Conservation (phyloP, 805 yeast genomes). For the Teunomyces atbi region DNA sequence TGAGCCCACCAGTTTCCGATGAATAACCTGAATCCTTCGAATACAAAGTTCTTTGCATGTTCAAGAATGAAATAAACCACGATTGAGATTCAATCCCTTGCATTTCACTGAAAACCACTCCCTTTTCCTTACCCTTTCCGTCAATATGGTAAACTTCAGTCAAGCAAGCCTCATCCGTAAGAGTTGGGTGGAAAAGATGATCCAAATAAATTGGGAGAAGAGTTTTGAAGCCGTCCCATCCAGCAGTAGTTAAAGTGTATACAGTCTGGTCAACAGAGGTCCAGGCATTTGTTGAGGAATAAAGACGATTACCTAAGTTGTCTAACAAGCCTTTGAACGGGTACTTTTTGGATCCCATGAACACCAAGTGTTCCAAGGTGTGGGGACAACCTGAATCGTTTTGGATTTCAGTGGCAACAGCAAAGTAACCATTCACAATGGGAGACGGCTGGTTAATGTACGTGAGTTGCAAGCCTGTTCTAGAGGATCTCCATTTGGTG, state of each 20-base stretch:
- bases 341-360: constrained; percentile 87
- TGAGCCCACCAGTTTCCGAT: constrained; percentile 91
- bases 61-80: constrained; percentile 61
- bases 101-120: constrained; percentile 97
- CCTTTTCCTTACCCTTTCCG: constrained; percentile 86
- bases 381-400: constrained; percentile 94
- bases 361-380: constrained; percentile 88
- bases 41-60: constrained; percentile 57
- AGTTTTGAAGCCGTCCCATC: constrained; percentile 90
- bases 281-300: constrained; percentile 94
- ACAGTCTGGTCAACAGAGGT: constrained; percentile 95
- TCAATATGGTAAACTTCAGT: constrained; percentile 96
- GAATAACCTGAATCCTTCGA: constrained; percentile 72
- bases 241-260: constrained; percentile 87
- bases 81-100: constrained; percentile 84
- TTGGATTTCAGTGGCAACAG: constrained; percentile 88
- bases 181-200: constrained; percentile 78
- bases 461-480: constrained; percentile 82
- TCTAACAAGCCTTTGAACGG: constrained; percentile 93
- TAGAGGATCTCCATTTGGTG: constrained; percentile 71
- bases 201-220: constrained; percentile 87
- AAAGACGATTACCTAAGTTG: constrained; percentile 77
- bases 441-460: constrained; percentile 81
- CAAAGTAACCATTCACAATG: constrained; percentile 87
- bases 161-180: constrained; percentile 84